A percentile compares a stretch with the other conserved stretches of the same genome.
Conservation (phyloP, 306 rosid species). For the Fragaria ananassa region DNA sequence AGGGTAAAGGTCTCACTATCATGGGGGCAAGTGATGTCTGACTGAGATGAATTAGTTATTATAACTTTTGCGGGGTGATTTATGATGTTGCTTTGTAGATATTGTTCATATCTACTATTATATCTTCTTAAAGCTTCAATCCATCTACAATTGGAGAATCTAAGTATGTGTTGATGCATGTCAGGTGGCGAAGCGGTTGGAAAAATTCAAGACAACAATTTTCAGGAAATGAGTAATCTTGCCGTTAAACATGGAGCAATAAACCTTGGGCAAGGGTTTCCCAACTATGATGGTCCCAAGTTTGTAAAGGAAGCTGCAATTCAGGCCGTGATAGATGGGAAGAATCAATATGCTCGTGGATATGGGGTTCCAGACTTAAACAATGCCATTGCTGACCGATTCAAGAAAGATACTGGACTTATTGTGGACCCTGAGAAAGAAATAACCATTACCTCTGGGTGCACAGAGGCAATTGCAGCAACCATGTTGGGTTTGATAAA, state of each 20-base stretch:
- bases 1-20: not conserved
- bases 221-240: conserved; percentile 85
- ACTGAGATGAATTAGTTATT: not conserved
- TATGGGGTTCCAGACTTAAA: conserved; percentile 75
- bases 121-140: not conserved
- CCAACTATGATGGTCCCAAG: conserved; percentile 91
- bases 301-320: conserved; percentile 96
- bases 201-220: conserved; percentile 85
- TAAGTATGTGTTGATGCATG: conserved; percentile 12
- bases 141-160: not conserved
- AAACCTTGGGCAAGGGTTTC: conserved; percentile 95
- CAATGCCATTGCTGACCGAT: conserved; percentile 73
- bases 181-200: conserved; percentile 84
- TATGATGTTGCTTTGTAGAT: not conserved
- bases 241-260: conserved; percentile 82
- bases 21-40: not conserved
- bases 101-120: not conserved
- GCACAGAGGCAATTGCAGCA: conserved; percentile 96
- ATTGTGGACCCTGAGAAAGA: conserved; percentile 79
- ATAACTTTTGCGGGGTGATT: not conserved
- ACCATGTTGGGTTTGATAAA: conserved; percentile 77
- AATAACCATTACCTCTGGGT: conserved; percentile 76
- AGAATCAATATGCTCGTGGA: conserved; percentile 89
- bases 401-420: conserved; percentile 73
- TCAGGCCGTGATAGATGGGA: conserved; percentile 76